A percentile compares a stretch with the other conserved stretches of the same genome.
Conservation (phyloP, 257 asterid genomes). For the Solanum ossicruentum region DNA sequence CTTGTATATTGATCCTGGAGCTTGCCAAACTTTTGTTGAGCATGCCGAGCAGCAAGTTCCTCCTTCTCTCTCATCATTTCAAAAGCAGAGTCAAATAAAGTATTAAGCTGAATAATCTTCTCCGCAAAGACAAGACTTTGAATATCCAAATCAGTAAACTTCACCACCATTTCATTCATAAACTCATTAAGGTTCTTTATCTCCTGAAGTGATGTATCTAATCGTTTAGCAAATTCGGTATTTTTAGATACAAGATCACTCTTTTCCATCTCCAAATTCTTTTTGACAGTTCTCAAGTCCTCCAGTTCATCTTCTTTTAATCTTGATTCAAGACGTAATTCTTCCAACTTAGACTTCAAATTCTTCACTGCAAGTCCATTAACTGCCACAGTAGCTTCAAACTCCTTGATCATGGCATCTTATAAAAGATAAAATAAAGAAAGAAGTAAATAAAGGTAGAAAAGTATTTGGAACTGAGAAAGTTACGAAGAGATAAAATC, state of each 20-base stretch:
- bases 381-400: conserved; percentile 49
- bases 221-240: conserved; percentile 30
- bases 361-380: conserved; percentile 35
- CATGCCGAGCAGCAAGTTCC: conserved; percentile 47
- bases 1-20: conserved; percentile 30
- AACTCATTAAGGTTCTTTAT: conserved; percentile 53
- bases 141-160: conserved; percentile 55
- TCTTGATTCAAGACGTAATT: conserved; percentile 46
- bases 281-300: conserved; percentile 37
- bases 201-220: conserved; percentile 52
- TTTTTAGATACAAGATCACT: conserved; percentile 41
- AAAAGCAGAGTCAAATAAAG: conserved; percentile 51
- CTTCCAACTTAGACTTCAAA: conserved; percentile 55
- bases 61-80: conserved; percentile 58
- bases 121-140: conserved; percentile 58
- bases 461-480: conserved; percentile 1
- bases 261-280: conserved; percentile 47
- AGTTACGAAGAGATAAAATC: neutral
- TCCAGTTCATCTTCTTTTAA: conserved; percentile 48
- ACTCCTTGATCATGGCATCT: conserved; percentile 45
- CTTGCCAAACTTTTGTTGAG: conserved; percentile 53
- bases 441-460: neutral
- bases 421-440: conserved; percentile 9
- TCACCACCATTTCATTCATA: conserved; percentile 46
- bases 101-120: conserved; percentile 49